Percentiles rank a stretch among this genome's conserved stretches.
Conservation (phyloP, 345 rosid genomes). For the Pugionium cornutum region DNA sequence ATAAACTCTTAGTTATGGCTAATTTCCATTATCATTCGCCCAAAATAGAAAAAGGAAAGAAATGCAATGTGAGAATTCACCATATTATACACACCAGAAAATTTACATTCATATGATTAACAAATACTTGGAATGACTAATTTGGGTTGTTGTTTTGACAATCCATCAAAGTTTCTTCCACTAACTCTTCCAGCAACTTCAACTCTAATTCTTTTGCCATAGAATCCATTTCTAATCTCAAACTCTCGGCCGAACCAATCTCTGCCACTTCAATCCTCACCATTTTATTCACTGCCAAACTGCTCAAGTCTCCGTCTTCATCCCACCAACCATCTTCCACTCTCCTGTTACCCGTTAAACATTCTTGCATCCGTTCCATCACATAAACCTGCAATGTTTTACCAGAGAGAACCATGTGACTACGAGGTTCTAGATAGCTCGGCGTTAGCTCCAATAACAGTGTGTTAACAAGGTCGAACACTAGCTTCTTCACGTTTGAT, state of each 20-base stretch:
- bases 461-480: constrained; percentile 69
- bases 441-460: constrained; percentile 54
- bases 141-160: constrained; percentile 37
- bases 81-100: constrained; percentile 30
- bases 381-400: constrained; percentile 46
- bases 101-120: constrained; percentile 22
- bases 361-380: constrained; percentile 67
- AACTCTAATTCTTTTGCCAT: constrained; percentile 63
- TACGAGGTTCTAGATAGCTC: constrained; percentile 38
- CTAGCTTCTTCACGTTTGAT: constrained; percentile 57
- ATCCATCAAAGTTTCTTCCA: constrained; percentile 67
- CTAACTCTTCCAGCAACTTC: constrained; percentile 75
- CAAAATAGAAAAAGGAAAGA: background rate
- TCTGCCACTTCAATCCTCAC: constrained; percentile 80
- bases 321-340: constrained; percentile 40
- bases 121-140: constrained; percentile 18
- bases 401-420: constrained; percentile 13
- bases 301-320: constrained; percentile 60
- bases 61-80: constrained; percentile 16
- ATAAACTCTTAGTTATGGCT: too few relatives aligned
- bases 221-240: constrained; percentile 59
- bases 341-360: constrained; percentile 49
- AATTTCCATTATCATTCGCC: constrained; percentile 21
- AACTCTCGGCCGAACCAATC: constrained; percentile 58
- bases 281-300: constrained; percentile 65